A percentile compares a stretch with the other conserved stretches of the same genome.
phyloP scores from a whole-genome alignment of 129 eudicot species.

The Tagetes patula region DNA sequence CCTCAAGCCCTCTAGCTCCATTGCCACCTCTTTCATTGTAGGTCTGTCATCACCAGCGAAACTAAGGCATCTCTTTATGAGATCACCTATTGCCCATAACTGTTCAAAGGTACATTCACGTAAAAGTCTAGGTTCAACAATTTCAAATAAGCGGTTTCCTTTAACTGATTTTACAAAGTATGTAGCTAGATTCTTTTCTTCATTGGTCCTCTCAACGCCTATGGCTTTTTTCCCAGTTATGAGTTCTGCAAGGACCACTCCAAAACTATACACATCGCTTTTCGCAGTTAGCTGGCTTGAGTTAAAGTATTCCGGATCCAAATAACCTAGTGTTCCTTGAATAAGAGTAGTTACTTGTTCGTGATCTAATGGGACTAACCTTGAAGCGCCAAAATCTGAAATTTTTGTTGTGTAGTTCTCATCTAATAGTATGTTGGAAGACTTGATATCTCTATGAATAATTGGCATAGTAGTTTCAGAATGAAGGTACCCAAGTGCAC shows the following conservation, averaged over 20 bases:
- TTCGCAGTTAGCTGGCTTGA: slow-evolving; percentile 46
- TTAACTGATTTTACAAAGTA: slow-evolving; percentile 9
- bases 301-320: slow-evolving; percentile 56
- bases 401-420: slow-evolving; percentile 48
- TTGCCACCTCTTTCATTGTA: no score
- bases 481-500: no score
- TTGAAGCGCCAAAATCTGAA: slow-evolving; percentile 67
- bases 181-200: slow-evolving; percentile 40
- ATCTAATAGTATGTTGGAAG: slow-evolving; percentile 49
- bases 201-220: slow-evolving; percentile 22
- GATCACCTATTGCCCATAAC: slow-evolving; percentile 36
- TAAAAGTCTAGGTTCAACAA: slow-evolving; percentile 5
- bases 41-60: slow-evolving; percentile 26
- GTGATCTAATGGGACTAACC: slow-evolving; percentile 46
- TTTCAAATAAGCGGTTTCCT: no score
- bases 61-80: slow-evolving; percentile 42
- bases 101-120: slow-evolving; percentile 47
- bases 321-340: slow-evolving; percentile 45
- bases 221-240: slow-evolving; percentile 45
- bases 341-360: slow-evolving; percentile 28
- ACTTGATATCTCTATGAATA: slow-evolving; percentile 22
- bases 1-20: no score
- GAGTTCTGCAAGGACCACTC: no score
- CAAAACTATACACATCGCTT: slow-evolving; percentile 38
- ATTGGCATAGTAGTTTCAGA: no score